phyloP scores from a whole-genome alignment of 2,329 filamentous ascomycete species.

The Trichophyton simii region DNA sequence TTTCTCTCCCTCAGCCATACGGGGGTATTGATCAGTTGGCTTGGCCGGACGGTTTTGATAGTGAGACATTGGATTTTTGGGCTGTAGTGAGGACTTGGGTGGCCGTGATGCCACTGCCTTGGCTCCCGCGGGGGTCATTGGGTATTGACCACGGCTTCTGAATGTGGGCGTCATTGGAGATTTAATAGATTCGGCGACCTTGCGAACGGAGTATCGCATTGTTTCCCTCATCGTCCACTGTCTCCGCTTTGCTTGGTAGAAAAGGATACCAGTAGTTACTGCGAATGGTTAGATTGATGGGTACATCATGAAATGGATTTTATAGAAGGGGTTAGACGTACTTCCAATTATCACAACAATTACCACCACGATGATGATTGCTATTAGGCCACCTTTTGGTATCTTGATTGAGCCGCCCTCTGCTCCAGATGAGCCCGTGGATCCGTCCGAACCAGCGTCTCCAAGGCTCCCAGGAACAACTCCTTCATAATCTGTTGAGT shows the following conservation, averaged over 20 bases:
- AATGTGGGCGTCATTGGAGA: constrained; percentile 7
- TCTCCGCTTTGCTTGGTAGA: constrained; percentile 69
- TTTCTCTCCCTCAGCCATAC: background rate
- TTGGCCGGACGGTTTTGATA: background rate
- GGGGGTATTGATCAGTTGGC: background rate
- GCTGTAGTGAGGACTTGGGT: background rate
- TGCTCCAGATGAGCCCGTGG: background rate
- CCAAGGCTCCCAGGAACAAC: background rate
- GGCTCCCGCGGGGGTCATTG: background rate
- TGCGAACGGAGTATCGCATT: constrained; percentile 53
- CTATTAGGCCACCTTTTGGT: constrained; percentile 57
- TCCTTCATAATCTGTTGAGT: background rate
- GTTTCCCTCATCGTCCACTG: constrained; percentile 69
- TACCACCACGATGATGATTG: constrained; percentile 61
- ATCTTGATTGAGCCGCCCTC: constrained; percentile 46
- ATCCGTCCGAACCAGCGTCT: background rate
- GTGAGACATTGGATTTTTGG: background rate
- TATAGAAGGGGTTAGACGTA: constrained; percentile 31
- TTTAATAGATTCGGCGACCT: constrained; percentile 15
- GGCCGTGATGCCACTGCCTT: background rate
- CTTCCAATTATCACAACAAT: constrained; percentile 56
- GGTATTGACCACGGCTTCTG: background rate
- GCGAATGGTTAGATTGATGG: background rate
- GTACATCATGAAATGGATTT: constrained; percentile 8
- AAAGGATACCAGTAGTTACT: constrained; percentile 57